Evolutionary conservation across 345 rosid species (phyloP).

Genomic region (Hibiscus tridactylites): DNA sequence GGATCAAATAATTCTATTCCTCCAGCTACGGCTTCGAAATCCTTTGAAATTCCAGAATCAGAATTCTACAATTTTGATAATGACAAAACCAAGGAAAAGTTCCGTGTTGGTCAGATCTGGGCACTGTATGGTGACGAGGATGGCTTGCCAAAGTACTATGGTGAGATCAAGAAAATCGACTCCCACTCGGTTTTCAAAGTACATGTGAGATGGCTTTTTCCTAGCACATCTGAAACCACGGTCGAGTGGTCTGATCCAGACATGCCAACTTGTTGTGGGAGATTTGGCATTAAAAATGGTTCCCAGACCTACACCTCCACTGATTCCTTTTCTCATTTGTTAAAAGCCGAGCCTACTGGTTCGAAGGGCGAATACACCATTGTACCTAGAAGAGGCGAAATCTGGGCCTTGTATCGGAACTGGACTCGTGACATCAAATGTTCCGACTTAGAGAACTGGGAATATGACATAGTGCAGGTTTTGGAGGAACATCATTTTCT

Average conservation of each 20-base stretch:
- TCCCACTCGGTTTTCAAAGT: conserved; percentile 21
- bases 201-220: conserved; percentile 37
- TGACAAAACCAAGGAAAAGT: conserved; percentile 38
- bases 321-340: conserved; percentile 31
- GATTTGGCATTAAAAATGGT: conserved; percentile 26
- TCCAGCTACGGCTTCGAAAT: conserved; percentile 3
- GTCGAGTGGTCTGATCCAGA: conserved; percentile 28
- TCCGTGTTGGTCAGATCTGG: conserved; percentile 55
- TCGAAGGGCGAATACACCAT: conserved; percentile 25
- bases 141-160: conserved; percentile 62
- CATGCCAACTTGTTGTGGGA: conserved; percentile 47
- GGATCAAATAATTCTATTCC: conserved; percentile 11
- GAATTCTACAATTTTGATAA: conserved; percentile 49
- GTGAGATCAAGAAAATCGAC: conserved; percentile 26
- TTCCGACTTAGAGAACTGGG: conserved; percentile 43
- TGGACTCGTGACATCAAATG: conserved; percentile 34
- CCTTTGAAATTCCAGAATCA: conserved; percentile 32
- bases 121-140: conserved; percentile 58
- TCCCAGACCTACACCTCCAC: conserved; percentile 17
- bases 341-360: conserved; percentile 28
- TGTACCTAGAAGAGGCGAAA: conserved; percentile 41
- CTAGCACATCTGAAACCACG: conserved; percentile 14
- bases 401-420: conserved; percentile 50
- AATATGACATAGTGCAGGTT: conserved; percentile 61
- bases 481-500: conserved; percentile 24